Evolutionary conservation across 345 rosid genomes (phyloP), one percentile per base, ranked within the genome.

Genomic region (Dipteronia sinensis): DNA sequence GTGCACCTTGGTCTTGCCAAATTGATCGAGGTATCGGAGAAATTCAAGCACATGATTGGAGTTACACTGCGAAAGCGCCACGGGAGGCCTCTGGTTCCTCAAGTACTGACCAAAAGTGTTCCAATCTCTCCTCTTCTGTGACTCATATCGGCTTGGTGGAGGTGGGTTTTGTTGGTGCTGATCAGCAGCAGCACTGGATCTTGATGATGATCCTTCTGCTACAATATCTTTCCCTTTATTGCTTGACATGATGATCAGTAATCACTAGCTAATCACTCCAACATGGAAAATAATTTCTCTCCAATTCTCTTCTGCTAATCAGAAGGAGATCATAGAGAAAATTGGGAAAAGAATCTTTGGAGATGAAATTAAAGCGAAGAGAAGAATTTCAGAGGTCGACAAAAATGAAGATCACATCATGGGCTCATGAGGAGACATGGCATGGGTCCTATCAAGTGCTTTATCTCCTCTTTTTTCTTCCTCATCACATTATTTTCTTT

Each of bases 1-100:
- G 89, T 94, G 98, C 72, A 94, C 97, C 74, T 89, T 94, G 10
- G 98, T 94, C 83, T 94, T 94, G 8, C 98, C 98, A 10, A 94
- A 94, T 53, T 92, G 98, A 70, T 94, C 97, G 3, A 94, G 88
- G 73, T 94, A 94, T 20, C 88, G 86, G 23, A 94, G 95, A 63
- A 94, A 94, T 31, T 94, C 97, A 4, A 94, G 92, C 20, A 94
- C 94, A n/a, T 92, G 89, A 70, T 84, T 86, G 0, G 94, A 72
- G 74, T 82, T 86, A 80, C 94, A 92, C 82, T 89, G 90, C 3
- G 97, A 82, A 64, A 90, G 77, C 13, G 88, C 85, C 5, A 94
- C 92, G 2, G 98, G 97, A 0, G 98, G 98, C 19, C 93, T 86
- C 62, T 89, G 98, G 83, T 94, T 94, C 73, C 97, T 89, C 20